Evolutionary conservation across 257 asterid genomes (phyloP), one percentile per base, ranked within the genome.

Genomic region (Rubia yunnanensis): DNA sequence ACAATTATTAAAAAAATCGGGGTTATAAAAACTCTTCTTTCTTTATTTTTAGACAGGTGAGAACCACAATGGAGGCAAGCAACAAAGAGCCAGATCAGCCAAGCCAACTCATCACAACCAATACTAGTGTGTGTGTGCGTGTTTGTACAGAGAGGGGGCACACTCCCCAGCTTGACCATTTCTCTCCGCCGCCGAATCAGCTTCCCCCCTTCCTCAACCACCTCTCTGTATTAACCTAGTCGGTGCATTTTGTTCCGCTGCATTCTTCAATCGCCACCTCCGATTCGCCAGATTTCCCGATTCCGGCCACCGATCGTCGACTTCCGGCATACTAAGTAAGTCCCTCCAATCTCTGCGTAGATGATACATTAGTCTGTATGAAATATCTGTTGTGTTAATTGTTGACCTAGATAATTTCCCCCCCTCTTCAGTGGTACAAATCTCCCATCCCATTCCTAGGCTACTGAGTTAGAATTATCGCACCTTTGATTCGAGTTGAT

Each of bases 131-230:
- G 60, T 65, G 9, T 49, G 14, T 49, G 69, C 28, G 68, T 48
- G 31, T 2, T 46, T 30, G 20, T 31, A 59, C 74, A 35, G 60
- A 48, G 15, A 31, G 23, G 69, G 49, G 30, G 20, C 49, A 20
- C 20, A 48, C 34, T n/a, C 67, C 49, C n/a, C 46, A 56, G 81
- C 84, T 79, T 76, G 71, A 73, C 77, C 81, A 54, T 71, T 70
- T 72, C 67, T 62, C 77, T 71, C 64, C 17, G 6, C 64, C 22
- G 1, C 24, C 64, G 64, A 32, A 32, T n/a, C 86, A 71, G 86
- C 79, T 74, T 79, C 85, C 78, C 56, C 31, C 73, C 27, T 64
- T 41, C 18, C 72, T 35, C 76, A 24, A 68, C 57, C 72, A 63
- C 32, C 28, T 65, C 30, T 35, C 9, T 10, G 26, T n/a, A n/a